Conservation (phyloP, 2,329 filamentous ascomycete species). For the Cercospora citrullina region DNA sequence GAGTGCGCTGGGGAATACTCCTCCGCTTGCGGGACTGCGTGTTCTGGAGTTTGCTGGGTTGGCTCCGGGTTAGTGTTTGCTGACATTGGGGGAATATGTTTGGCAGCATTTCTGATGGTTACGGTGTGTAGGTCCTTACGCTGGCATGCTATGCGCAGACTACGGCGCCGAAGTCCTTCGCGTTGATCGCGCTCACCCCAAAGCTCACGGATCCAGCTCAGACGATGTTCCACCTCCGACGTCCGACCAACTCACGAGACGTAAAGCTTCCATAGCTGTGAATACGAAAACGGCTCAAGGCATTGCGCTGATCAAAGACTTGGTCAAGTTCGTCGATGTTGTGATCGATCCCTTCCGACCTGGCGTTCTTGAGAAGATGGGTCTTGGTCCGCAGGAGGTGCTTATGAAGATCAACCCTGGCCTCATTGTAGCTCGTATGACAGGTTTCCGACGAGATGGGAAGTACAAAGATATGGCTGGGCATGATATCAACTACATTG, state of each 20-base stretch:
- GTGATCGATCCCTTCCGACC: slow-evolving; percentile 93
- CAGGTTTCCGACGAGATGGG: slow-evolving; percentile 84
- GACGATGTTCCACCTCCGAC: slow-evolving; percentile 47
- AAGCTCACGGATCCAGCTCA: slow-evolving; percentile 40
- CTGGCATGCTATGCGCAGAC: slow-evolving; percentile 84
- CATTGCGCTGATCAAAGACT: slow-evolving; percentile 63
- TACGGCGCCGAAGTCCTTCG: slow-evolving; percentile 86
- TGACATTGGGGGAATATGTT: not conserved
- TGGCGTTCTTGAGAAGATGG: slow-evolving; percentile 81
- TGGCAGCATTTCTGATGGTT: not conserved
- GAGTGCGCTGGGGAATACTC: slow-evolving; percentile 32
- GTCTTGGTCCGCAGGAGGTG: slow-evolving; percentile 67
- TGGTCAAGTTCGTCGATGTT: slow-evolving; percentile 68
- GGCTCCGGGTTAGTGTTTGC: slow-evolving; percentile 45
- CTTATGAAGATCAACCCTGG: slow-evolving; percentile 69
- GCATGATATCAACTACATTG: slow-evolving; percentile 95
- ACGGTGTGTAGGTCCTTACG: slow-evolving; percentile 68
- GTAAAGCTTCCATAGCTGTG: slow-evolving; percentile 77
- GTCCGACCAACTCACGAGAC: slow-evolving; percentile 72
- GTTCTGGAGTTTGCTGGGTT: slow-evolving; percentile 67
- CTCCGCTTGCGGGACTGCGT: slow-evolving; percentile 58
- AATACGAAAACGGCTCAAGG: slow-evolving; percentile 72
- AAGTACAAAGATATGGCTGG: slow-evolving; percentile 86
- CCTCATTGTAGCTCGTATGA: slow-evolving; percentile 81
- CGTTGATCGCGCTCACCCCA: slow-evolving; percentile 64